Conservation (phyloP, 2,329 filamentous ascomycete species). For the Stemphylium vesicarium region DNA sequence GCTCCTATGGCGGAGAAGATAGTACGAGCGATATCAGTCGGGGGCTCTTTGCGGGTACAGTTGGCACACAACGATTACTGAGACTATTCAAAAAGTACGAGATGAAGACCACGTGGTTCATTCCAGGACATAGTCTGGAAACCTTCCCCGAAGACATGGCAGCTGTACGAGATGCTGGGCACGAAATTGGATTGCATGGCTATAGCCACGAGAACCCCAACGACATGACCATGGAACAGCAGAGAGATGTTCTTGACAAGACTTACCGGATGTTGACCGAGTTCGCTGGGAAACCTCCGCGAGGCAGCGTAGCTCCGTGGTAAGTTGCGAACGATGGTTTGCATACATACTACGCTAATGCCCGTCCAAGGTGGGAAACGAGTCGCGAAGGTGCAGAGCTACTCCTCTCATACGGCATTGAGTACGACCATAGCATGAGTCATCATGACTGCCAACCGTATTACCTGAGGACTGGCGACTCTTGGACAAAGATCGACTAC, state of each 20-base stretch:
- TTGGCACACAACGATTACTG: conserved; percentile 70
- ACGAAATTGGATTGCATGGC: conserved; percentile 70
- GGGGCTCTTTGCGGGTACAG: conserved; percentile 72
- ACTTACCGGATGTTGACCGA: conserved; percentile 75
- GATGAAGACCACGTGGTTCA: conserved; percentile 73
- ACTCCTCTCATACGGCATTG: conserved; percentile 69
- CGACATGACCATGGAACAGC: conserved; percentile 74
- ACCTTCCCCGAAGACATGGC: conserved; percentile 69
- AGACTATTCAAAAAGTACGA: conserved; percentile 75
- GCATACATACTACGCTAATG: conserved; percentile 46
- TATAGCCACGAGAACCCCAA: conserved; percentile 75
- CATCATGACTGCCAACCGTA: conserved; percentile 71
- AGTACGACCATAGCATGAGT: conserved; percentile 72
- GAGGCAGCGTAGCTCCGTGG: conserved; percentile 76
- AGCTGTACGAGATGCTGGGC: conserved; percentile 64
- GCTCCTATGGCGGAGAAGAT: conserved; percentile 75
- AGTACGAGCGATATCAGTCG: conserved; percentile 73
- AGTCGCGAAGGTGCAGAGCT: conserved; percentile 70
- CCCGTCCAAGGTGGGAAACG: conserved; percentile 64
- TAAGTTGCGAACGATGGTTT: conserved; percentile 6
- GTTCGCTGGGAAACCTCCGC: conserved; percentile 71
- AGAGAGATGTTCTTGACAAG: conserved; percentile 75
- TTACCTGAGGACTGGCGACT: conserved; percentile 67
- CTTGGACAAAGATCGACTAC: conserved; percentile 73
- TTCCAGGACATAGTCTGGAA: conserved; percentile 66